A percentile compares a stretch with the other conserved stretches of the same genome.
These are phyloP conservation scores for Fusarium algeriense DNA, from an alignment of 2,329 filamentous ascomycete species.

Conservation along the genomic window DNA sequence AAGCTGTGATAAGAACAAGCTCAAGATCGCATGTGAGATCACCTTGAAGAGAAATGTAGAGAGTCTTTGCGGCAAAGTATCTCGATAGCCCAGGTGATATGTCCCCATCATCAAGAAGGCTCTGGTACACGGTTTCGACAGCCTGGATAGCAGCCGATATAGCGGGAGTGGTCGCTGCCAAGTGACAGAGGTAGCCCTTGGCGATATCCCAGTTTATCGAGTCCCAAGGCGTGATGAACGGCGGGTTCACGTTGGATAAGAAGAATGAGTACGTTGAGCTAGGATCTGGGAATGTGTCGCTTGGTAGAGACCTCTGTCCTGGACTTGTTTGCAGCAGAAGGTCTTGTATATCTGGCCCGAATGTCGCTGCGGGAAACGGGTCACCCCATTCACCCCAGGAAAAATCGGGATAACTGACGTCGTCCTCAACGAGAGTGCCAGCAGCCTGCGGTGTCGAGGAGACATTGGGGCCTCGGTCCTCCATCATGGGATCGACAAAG, in stretches of 20 bases:
- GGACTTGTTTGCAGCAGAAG: not conserved
- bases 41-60: not conserved
- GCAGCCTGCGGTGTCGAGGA: not conserved
- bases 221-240: not conserved
- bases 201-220: not conserved
- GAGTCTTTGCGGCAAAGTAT: not conserved
- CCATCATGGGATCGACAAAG: not conserved
- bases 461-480: not conserved
- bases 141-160: not conserved
- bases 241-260: not conserved
- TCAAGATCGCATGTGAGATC: not conserved
- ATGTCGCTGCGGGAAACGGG: not conserved
- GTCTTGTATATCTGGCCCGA: not conserved
- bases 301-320: not conserved
- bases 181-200: not conserved
- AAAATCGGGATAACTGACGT: not conserved
- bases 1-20: not conserved
- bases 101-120: not conserved
- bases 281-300: not conserved
- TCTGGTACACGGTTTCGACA: not conserved
- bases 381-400: not conserved
- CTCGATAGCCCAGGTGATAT: not conserved
- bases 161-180: not conserved
- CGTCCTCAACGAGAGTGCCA: not conserved
- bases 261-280: not conserved